Evolutionary conservation across 2,329 filamentous ascomycete genomes (phyloP), one percentile per base, ranked within the genome.

Genomic region (Venturia nashicola): DNA sequence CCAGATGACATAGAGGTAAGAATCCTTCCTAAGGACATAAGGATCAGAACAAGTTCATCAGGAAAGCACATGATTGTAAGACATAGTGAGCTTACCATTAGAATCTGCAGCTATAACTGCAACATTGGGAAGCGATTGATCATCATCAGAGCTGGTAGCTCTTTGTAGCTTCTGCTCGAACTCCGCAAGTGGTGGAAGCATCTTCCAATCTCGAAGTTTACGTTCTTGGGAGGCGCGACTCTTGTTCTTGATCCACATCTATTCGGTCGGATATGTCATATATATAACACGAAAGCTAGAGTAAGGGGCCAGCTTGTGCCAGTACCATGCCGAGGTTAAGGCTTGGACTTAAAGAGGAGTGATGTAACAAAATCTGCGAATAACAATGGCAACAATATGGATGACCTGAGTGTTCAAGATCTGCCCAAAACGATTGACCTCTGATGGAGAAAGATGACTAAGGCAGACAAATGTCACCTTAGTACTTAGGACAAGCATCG

Each of bases 81-180:
- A 32, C 4, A 36, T 12, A 9, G 23, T 16, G 20, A 12, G 2
- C 20, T 40, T 23, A 63, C 61, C 61, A 16, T 63, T 34, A 11
- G 46, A 23, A 40, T 63, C 23, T 14, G 46, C 51, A 32, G 61
- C 51, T 40, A 63, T 63, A 14, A 63, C 61, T 2, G 46, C 61
- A 14, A 51, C 48, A 57, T 57, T 55, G 16, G 61, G 46, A 11
- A 63, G 27, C n/a, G 43, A 51, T 2, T 63, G 27, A 8, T 46
- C 61, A 18, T 57, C 51, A 27, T 63, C 51, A 11, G 42, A 46
- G 34, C 23, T 40, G 14, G 46, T 42, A 4, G 61, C 61, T 63
- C 43, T 40, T 3, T 46, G 23, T 7, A 63, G 51, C 16, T 54
- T 42, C 48, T 57, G 46, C 51, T 57, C 61, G 36, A 51, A 63